Evolutionary conservation across 2,329 filamentous ascomycete genomes (phyloP).

Genomic region (Phialophora verrucosa): DNA sequence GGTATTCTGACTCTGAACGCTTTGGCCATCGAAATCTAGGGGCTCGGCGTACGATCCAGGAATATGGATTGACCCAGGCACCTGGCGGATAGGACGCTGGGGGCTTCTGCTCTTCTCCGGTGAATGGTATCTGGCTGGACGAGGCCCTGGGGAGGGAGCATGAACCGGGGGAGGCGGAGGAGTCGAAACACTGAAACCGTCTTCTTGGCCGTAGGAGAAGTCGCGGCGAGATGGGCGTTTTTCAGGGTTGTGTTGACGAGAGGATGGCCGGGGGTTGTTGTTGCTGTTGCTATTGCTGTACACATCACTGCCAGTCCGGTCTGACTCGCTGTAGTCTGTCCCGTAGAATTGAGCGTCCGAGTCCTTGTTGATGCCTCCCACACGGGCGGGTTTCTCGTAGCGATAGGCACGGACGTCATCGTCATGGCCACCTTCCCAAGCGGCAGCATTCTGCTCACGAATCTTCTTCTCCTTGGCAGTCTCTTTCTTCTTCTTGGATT

Average conservation of each 20-base stretch:
- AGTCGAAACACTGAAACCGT: conserved; percentile 30
- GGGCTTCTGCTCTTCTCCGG: conserved; percentile 31
- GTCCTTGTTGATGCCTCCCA: conserved; percentile 85
- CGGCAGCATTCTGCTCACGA: conserved; percentile 43
- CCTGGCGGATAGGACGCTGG: conserved; percentile 36
- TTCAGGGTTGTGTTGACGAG: conserved; percentile 32
- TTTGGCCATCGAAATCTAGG: conserved; percentile 50
- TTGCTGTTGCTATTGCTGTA: conserved; percentile 47
- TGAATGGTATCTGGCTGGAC: conserved; percentile 31
- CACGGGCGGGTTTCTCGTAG: conserved; percentile 80
- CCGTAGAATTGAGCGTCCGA: conserved; percentile 84
- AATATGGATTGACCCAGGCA: conserved; percentile 49
- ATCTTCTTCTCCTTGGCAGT: conserved; percentile 54
- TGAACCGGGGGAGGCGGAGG: conserved; percentile 20
- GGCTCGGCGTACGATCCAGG: conserved; percentile 41
- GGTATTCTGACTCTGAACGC: conserved; percentile 48
- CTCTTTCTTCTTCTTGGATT: conserved; percentile 47
- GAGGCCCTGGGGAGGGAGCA: conserved; percentile 23
- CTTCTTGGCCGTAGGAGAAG: conserved; percentile 38
- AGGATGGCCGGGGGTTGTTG: conserved; percentile 30
- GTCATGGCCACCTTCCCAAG: conserved; percentile 66
- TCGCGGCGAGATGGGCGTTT: conserved; percentile 37
- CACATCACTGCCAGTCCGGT: conserved; percentile 47
- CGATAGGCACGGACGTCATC: conserved; percentile 81
- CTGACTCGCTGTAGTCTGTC: conserved; percentile 70